phyloP scores from a whole-genome alignment of 2,329 filamentous ascomycete species.

The Aspergillaceae sp. region DNA sequence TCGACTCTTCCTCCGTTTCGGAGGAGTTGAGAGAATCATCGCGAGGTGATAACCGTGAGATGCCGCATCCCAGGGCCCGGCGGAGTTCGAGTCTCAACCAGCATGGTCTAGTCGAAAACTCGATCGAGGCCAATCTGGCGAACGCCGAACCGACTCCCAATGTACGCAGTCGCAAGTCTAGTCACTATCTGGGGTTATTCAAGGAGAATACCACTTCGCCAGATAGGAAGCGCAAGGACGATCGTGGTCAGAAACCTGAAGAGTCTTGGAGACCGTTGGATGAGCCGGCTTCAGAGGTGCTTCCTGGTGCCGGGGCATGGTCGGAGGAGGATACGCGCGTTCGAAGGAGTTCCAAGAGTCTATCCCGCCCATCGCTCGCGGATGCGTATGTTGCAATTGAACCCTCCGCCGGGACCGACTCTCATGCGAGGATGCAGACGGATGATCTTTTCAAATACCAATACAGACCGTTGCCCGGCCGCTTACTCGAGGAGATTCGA shows the following conservation, averaged over 20 bases:
- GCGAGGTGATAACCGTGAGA: constrained; percentile 13
- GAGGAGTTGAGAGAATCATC: constrained; percentile 1
- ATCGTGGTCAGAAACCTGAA: constrained; percentile 31
- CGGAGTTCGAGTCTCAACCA: constrained; percentile 38
- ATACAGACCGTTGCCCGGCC: constrained; percentile 37
- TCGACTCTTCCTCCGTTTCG: background rate
- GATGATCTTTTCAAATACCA: constrained; percentile 18
- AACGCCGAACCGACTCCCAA: constrained; percentile 47
- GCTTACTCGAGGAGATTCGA: constrained; percentile 49
- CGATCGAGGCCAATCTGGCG: constrained; percentile 55
- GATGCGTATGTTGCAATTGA: constrained; percentile 16
- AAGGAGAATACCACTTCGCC: constrained; percentile 51
- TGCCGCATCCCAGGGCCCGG: constrained; percentile 15
- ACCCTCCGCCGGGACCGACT: constrained; percentile 6
- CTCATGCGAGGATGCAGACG: constrained; percentile 4
- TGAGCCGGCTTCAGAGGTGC: constrained; percentile 1
- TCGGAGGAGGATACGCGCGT: constrained; percentile 10
- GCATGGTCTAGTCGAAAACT: constrained; percentile 47
- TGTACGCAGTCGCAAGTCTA: constrained; percentile 56
- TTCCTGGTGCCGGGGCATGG: background rate
- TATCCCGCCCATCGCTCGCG: constrained; percentile 19
- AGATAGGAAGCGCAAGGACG: constrained; percentile 44
- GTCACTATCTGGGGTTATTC: constrained; percentile 57
- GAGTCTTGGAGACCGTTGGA: constrained; percentile 11
- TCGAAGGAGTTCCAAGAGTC: constrained; percentile 15